These are phyloP conservation scores for Fusarium drepaniforme DNA, from an alignment of 2,329 filamentous ascomycete species.

Conservation along the genomic window DNA sequence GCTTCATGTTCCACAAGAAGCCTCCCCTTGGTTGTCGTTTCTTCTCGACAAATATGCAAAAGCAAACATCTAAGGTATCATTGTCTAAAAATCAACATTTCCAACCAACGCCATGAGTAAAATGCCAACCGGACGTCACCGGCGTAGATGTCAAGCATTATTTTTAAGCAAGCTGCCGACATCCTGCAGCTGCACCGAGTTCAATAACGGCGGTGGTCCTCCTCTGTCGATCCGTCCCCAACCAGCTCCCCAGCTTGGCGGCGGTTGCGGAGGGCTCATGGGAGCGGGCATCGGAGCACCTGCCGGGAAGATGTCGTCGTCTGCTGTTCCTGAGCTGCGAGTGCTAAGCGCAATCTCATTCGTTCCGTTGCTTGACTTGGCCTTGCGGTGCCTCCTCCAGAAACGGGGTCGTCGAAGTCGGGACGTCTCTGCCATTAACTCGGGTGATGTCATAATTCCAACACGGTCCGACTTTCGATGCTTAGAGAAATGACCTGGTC, in stretches of 20 bases:
- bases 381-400: slow-evolving; percentile 46
- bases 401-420: slow-evolving; percentile 42
- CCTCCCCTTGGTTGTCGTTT: slow-evolving; percentile 21
- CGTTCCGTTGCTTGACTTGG: slow-evolving; percentile 45
- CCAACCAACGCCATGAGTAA: slow-evolving; percentile 41
- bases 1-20: slow-evolving; percentile 9
- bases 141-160: slow-evolving; percentile 15
- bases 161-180: slow-evolving; percentile 48
- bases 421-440: slow-evolving; percentile 47
- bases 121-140: slow-evolving; percentile 23
- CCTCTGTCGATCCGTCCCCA: slow-evolving; percentile 48
- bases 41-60: slow-evolving; percentile 37
- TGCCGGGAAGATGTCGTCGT: slow-evolving; percentile 41
- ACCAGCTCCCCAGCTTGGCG: slow-evolving; percentile 48
- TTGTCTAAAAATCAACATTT: slow-evolving; percentile 44
- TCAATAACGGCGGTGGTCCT: slow-evolving; percentile 43
- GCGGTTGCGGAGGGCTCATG: slow-evolving; percentile 30
- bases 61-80: slow-evolving; percentile 46
- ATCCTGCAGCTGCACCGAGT: slow-evolving; percentile 49
- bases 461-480: slow-evolving; percentile 48
- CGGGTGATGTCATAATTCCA: slow-evolving; percentile 60
- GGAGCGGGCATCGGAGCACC: slow-evolving; percentile 23
- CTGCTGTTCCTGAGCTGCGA: slow-evolving; percentile 44
- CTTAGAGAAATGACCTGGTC: slow-evolving; percentile 40
- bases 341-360: slow-evolving; percentile 50